A percentile compares a stretch with the other conserved stretches of the same genome.
Evolutionary conservation across 257 asterid genomes (phyloP).

Genomic region (Asclepias syriaca): DNA sequence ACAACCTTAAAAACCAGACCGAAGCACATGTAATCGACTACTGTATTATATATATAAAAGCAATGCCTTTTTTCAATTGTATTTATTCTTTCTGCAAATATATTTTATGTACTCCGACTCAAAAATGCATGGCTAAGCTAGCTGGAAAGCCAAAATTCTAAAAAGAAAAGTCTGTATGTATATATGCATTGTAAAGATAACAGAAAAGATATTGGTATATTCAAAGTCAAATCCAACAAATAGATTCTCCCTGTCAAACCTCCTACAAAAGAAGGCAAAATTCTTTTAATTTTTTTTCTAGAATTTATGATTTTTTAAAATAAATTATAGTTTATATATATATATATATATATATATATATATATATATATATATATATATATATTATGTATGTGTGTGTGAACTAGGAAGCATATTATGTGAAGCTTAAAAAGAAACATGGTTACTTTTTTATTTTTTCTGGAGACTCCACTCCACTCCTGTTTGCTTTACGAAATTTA

Average conservation of each 20-base stretch:
- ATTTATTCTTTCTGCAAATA: too few relatives aligned
- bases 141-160: constrained; percentile 1
- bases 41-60: too few relatives aligned
- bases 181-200: constrained; percentile 3
- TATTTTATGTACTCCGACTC: not conserved
- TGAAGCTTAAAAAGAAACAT: not conserved
- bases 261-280: too few relatives aligned
- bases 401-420: not conserved
- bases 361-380: too few relatives aligned
- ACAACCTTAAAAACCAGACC: not conserved
- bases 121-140: not conserved
- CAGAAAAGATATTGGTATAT: not conserved
- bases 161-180: not conserved
- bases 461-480: not conserved
- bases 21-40: not conserved
- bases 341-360: too few relatives aligned
- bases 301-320: not conserved
- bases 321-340: too few relatives aligned
- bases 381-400: too few relatives aligned
- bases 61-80: too few relatives aligned
- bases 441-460: not conserved
- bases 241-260: not conserved
- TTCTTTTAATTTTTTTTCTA: not conserved
- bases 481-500: not conserved
- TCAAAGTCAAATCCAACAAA: not conserved